Base-by-base conservation (phyloP, 352 stramenopile genomes). In the Pythium insidiosum region DNA sequence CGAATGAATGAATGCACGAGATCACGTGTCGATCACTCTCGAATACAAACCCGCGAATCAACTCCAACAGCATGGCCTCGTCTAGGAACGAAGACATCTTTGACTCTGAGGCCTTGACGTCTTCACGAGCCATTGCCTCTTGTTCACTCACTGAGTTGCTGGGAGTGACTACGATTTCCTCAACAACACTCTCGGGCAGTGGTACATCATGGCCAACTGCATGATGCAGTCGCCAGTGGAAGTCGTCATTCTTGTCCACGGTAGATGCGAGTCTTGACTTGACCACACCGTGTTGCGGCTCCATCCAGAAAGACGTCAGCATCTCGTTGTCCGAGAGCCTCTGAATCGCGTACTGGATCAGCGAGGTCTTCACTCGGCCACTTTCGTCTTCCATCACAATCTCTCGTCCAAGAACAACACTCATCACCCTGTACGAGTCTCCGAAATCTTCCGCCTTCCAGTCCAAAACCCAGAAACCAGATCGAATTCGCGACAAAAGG, bases 251-350 rank as follows among this genome's bases (percentile, higher is more conserved):
- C n/a, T 51, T 33, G 23, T 76, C 70, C 23, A 60, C 52, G 29
- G 66, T 40, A 26, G 63, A 16, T 1, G 76, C 72, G 20, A 88
- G 34, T 0, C 59, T 70, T 16, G 62, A 70, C 39, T 85, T 85
- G 16, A 87, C 64, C 35, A 73, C 61, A 5, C 79, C 79, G 55
- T 89, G 72, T 46, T 90, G 76, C 3, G 82, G 82, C 50, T 94
- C 82, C 79, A 94, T 92, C 82, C 82, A 94, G 26, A 94, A 80
- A 6, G 79, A 92, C 9, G 79, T 94, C 64, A 88, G 69, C 25
- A 94, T 53, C n/a, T 62, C 82, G 25, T 74, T 79, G 37, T 88
- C 77, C 1, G 79, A 84, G 2, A 90, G 60, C 36, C 76, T 66
- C 20, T 63, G 67, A 35, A 94, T 61, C 1, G 64, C 79, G 58